These are phyloP conservation scores for Trichoderma brevicompactum DNA, from an alignment of 2,329 filamentous ascomycete species.

Conservation along the genomic window DNA sequence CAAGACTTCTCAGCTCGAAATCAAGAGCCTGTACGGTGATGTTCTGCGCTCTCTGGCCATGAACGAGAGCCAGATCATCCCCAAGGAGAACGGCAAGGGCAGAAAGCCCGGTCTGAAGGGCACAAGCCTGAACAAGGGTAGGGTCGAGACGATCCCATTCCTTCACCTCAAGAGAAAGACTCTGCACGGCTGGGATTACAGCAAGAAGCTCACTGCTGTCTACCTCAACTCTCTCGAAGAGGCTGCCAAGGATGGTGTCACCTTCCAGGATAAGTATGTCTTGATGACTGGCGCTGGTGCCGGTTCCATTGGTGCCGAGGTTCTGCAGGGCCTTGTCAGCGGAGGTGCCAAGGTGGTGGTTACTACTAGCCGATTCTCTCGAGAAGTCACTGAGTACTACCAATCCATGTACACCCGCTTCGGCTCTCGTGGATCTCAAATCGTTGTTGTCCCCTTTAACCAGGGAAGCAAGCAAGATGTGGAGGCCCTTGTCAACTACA, in stretches of 20 bases:
- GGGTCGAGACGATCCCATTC: slow-evolving; percentile 97
- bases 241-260: slow-evolving; percentile 84
- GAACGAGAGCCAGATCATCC: slow-evolving; percentile 97
- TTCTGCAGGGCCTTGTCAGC: slow-evolving; percentile 92
- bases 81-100: slow-evolving; percentile 76
- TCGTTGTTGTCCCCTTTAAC: slow-evolving; percentile 98
- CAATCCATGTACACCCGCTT: slow-evolving; percentile 97
- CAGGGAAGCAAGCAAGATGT: slow-evolving; percentile 98
- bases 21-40: slow-evolving; percentile 92
- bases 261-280: slow-evolving; percentile 91
- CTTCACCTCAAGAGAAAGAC: slow-evolving; percentile 94
- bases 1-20: slow-evolving; percentile 93
- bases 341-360: slow-evolving; percentile 97
- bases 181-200: slow-evolving; percentile 97
- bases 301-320: slow-evolving; percentile 96
- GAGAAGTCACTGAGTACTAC: slow-evolving; percentile 98
- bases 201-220: slow-evolving; percentile 93
- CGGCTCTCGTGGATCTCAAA: slow-evolving; percentile 90
- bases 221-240: slow-evolving; percentile 93
- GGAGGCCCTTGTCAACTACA: slow-evolving; percentile 90
- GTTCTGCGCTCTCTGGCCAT: slow-evolving; percentile 92
- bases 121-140: slow-evolving; percentile 73
- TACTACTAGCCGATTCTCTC: slow-evolving; percentile 94
- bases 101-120: slow-evolving; percentile 58
- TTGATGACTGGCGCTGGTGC: slow-evolving; percentile 98